Evolutionary conservation across 306 rosid species (phyloP).

Genomic region (Vicia villosa): DNA sequence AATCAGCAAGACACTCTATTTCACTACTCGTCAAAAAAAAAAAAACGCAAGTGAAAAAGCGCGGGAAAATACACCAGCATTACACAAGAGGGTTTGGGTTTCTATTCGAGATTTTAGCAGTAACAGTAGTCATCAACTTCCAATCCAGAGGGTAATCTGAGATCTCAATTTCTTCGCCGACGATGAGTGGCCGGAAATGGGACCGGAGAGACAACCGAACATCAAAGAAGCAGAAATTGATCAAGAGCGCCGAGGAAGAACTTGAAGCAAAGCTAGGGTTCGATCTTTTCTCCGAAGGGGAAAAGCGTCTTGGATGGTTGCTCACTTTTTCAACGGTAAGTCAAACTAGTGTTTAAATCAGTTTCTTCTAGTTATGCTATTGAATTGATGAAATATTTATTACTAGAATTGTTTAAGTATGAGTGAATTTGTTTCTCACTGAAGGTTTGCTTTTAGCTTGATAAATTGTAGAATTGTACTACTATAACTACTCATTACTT

Average conservation of each 20-base stretch:
- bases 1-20: background rate
- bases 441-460: background rate
- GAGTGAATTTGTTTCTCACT: background rate
- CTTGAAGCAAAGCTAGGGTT: constrained; percentile 83
- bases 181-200: constrained; percentile 61
- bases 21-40: background rate
- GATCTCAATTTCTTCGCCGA: background rate
- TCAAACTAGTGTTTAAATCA: constrained; percentile 7
- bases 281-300: constrained; percentile 84
- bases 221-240: constrained; percentile 68
- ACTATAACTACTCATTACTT: background rate
- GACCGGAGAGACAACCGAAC: constrained; percentile 48
- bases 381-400: constrained; percentile 15
- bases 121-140: background rate
- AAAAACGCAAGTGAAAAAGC: background rate
- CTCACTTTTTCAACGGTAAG: constrained; percentile 80
- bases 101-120: background rate
- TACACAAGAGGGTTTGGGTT: background rate
- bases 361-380: background rate
- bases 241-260: constrained; percentile 82
- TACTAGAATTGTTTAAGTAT: background rate
- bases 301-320: constrained; percentile 90
- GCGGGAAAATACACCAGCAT: constrained; percentile 21
- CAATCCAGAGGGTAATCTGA: background rate
- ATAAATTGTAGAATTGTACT: background rate